Evolutionary conservation across 768 basidiomycete genomes (phyloP), one percentile per base, ranked within the genome.

Genomic region (Lactarius quietus): DNA sequence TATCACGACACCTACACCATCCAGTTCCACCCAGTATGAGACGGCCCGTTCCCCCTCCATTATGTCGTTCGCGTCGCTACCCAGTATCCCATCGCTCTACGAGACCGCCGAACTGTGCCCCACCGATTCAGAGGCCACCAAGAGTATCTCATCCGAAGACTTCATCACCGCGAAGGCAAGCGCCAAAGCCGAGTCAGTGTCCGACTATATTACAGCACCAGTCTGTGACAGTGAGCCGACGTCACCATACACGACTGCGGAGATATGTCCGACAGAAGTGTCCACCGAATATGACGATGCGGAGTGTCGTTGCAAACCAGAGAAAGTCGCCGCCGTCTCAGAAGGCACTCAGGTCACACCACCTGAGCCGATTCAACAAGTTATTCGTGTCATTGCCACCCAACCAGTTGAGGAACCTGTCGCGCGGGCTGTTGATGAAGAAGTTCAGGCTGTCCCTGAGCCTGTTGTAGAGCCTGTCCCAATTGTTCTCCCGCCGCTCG

Each of bases 21-120:
- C 65, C 26, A 62, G 51, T 18, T 59, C 69, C 14, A 68, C 63
- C 1, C 62, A 82, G 2, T 88, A 85, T 67, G 75, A 81, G 35
- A 75, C 79, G 2, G 77, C 82, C 5, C 80, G 82, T 0, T 77
- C 80, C 0, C 82, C 83, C 9, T 69, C 69, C 1, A 77, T 75
- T 14, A 76, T 79, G 7, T 86, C 85, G 0, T 85, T 83, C 73
- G 78, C 78, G 62, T 86, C 85, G 6, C 74, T 86, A 62, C 85
- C 85, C 1, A 83, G 82, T 4, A 86, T 86, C 66, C 86, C 86
- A 15, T 86, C 83, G 6, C 72, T 75, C 62, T 77, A 75, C 64
- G 71, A 73, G 62, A 78, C 77, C 0, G 78, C 75, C 12, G 70
- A 71, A 28, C 64, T 73, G 53, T 74, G 72, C 43, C 64, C 70